Conservation (phyloP, 148 eudicot genomes). For the Heliosperma pusillum region DNA sequence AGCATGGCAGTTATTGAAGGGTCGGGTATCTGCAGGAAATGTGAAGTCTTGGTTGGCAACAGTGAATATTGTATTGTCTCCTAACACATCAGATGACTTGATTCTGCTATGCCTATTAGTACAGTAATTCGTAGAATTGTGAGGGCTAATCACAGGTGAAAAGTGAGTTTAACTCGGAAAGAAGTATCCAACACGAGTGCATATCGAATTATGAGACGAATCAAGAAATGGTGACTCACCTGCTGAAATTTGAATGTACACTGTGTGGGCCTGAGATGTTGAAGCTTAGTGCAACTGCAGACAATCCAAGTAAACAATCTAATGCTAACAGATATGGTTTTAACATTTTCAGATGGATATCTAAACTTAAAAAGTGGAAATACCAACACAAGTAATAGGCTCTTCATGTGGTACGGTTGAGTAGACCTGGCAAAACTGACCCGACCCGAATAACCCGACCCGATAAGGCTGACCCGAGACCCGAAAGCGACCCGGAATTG, state of each 20-base stretch:
- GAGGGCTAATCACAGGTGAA: no score
- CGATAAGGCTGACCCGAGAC: no score
- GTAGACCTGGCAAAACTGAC: no score
- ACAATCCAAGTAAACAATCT: constrained; percentile 10
- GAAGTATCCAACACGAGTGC: no score
- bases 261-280: no score
- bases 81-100: constrained; percentile 20
- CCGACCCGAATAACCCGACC: no score
- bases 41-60: constrained; percentile 56
- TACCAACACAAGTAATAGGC: no score
- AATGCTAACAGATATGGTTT: constrained; percentile 11
- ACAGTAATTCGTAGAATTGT: no score
- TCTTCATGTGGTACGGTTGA: no score
- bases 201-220: not conserved
- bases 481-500: no score
- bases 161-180: no score
- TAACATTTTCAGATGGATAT: constrained; percentile 15
- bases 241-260: constrained; percentile 29
- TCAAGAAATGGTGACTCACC: constrained; percentile 20
- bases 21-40: constrained; percentile 54
- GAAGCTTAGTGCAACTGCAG: constrained; percentile 15
- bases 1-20: constrained; percentile 89
- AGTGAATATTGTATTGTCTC: constrained; percentile 26
- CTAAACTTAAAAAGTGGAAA: no score
- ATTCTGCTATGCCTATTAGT: not conserved